These are phyloP conservation scores for Ophiostoma novo-ulmi DNA, from an alignment of 2,329 filamentous ascomycete species.

Conservation along the genomic window DNA sequence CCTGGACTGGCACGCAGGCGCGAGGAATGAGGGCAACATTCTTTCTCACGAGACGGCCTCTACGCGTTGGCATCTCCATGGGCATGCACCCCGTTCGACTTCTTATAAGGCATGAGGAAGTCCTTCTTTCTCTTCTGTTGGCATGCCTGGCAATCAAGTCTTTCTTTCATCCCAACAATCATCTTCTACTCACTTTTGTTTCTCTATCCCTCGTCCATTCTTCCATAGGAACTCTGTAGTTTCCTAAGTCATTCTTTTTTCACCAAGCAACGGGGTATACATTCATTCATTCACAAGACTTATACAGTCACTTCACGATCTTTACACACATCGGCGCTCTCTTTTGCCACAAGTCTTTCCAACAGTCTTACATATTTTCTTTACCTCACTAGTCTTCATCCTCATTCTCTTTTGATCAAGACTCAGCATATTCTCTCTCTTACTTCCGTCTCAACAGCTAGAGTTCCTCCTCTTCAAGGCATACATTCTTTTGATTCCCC, in stretches of 20 bases:
- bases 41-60: slow-evolving; percentile 17
- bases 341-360: neutral
- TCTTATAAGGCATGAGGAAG: slow-evolving; percentile 26
- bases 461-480: neutral
- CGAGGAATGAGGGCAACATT: slow-evolving; percentile 26
- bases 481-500: slow-evolving; percentile 5
- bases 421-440: neutral
- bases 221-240: slow-evolving; percentile 18
- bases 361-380: slow-evolving; percentile 10
- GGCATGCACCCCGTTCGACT: slow-evolving; percentile 15
- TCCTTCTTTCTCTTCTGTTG: slow-evolving; percentile 21
- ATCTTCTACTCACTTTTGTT: slow-evolving; percentile 15
- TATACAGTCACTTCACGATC: neutral
- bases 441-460: neutral
- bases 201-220: slow-evolving; percentile 22
- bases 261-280: slow-evolving; percentile 5
- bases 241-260: slow-evolving; percentile 23
- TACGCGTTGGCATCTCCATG: slow-evolving; percentile 26
- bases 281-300: slow-evolving; percentile 16
- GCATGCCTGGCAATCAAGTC: slow-evolving; percentile 24
- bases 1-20: slow-evolving; percentile 24
- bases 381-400: slow-evolving; percentile 12
- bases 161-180: slow-evolving; percentile 19
- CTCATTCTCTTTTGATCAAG: slow-evolving; percentile 9
- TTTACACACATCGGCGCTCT: slow-evolving; percentile 16